Evolutionary conservation across 2,329 filamentous ascomycete genomes (phyloP), one percentile per base, ranked within the genome.

Genomic region (Trichoderma oligosporum): DNA sequence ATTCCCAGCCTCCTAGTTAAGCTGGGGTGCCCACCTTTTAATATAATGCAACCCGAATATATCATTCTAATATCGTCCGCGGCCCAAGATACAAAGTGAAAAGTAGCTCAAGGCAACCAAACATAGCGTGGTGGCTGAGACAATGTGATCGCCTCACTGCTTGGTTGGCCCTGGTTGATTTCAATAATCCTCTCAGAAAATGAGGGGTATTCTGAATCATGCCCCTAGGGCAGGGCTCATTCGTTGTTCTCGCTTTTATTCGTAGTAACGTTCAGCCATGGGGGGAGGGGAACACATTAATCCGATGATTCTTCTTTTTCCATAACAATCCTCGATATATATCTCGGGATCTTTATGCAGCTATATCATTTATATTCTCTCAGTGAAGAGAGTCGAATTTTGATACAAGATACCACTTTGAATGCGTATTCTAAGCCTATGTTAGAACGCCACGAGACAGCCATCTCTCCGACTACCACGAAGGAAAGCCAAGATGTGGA

Each of bases 81-180:
- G 46, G 46, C n/a, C n/a, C 16, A 42, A 12, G 29, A 33, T 53
- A 11, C 25, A 31, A 35, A 25, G 38, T 11, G 11, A 2, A 4
- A 29, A 12, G 18, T 42, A 33, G 38, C 38, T 27, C 25, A 53
- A 53, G 49, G 49, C 38, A 53, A 53, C 49, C 29, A 33, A 36
- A 33, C 49, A 16, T 44, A 33, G 49, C 38, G 49, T 12, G 49
- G 49, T 31, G 49, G 49, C 49, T 53, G 49, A 39, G 38, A 53
- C 36, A 14, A 18, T 22, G 22, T 22, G 49, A 33, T 44, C 24
- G 38, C 38, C 27, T 42, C 29, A 33, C 27, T 31, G 27, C 18
- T 14, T n/a, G 41, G 8, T 8, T 24, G 14, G 16, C 36, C n/a
- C 12, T 44, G 27, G 36, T 9, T 42, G 38, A 38, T 31, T 44